Base-by-base conservation (phyloP, 2,329 filamentous ascomycete genomes). In the Penicillium frequentans region DNA sequence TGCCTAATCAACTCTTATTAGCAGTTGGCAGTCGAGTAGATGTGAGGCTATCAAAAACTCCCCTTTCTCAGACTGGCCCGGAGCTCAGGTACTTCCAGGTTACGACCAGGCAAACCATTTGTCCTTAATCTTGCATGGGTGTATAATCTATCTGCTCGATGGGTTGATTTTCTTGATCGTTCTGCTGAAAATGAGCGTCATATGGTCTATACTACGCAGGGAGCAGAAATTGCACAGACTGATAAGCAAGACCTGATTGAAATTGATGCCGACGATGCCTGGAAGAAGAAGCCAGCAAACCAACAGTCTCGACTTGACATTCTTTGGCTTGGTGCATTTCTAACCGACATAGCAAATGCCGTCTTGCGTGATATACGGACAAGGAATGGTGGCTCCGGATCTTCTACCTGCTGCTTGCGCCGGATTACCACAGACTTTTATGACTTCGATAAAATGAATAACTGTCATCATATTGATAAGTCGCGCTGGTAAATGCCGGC, bases 241-340 rank as follows among this genome's bases (percentile, higher is more conserved):
- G 24, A 26, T 26, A 26, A 26, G 24, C 24, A 26, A 8, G 7
- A 6, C 24, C 4, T 26, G 24, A 5, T 26, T 8, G 24, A 26
- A 26, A 26, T 3, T 26, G 24, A 8, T 8, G 8, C 1, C 24
- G 24, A 8, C 24, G 24, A 8, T 26, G 24, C 7, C 24, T 8
- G 24, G 26, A 26, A 26, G 26, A 26, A 26, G 26, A 26, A 8
- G 7, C 26, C 5, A 14, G 54, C 39, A 55, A 62, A 56, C 10
- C 55, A 59, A 42, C 44, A 64, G 14, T 61, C 60, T 33, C 50
- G 48, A 44, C 37, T 68, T 7, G 59, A 49, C 5, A 52, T 47
- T 5, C 64, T 67, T 23, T 68, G 64, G 66, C 60, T 69, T 13
- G 64, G 62, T 48, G 62, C 62, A 19, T 62, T 62, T 14, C 56